Evolutionary conservation across 441 rosid genomes (phyloP).

Genomic region (Populus hybrid): DNA sequence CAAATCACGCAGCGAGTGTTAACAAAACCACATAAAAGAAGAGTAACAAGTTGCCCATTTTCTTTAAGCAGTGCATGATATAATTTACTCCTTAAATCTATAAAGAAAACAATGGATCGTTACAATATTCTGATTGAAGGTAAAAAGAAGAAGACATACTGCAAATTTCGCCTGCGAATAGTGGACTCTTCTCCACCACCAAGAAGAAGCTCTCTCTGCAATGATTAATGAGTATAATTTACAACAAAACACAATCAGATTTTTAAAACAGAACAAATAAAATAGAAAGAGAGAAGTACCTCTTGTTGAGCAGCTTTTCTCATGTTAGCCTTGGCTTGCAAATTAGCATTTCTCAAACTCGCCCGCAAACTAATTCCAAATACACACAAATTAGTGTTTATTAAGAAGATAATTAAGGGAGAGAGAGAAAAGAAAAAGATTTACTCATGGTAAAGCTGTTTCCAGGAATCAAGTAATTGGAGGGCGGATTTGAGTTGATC

Average conservation of each 20-base stretch:
- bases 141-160: slow-evolving; percentile 43
- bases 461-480: slow-evolving; percentile 63
- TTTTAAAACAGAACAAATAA: neutral
- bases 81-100: neutral
- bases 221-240: neutral
- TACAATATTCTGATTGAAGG: neutral
- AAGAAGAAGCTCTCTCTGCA: slow-evolving; percentile 87
- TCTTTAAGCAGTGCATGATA: neutral
- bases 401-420: neutral
- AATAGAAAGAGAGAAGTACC: slow-evolving; percentile 32
- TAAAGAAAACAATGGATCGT: neutral
- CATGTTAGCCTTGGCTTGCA: slow-evolving; percentile 87
- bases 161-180: slow-evolving; percentile 78
- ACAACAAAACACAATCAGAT: neutral
- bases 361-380: slow-evolving; percentile 51
- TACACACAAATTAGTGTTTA: neutral
- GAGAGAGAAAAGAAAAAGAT: neutral
- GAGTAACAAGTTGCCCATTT: neutral
- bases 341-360: slow-evolving; percentile 75
- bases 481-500: slow-evolving; percentile 64
- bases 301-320: slow-evolving; percentile 82
- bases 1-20: neutral
- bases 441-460: slow-evolving; percentile 50
- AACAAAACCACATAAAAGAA: neutral
- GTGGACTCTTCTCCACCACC: slow-evolving; percentile 98